Conservation (phyloP, 2,329 filamentous ascomycete species). For the Pyrenochaeta sp. region DNA sequence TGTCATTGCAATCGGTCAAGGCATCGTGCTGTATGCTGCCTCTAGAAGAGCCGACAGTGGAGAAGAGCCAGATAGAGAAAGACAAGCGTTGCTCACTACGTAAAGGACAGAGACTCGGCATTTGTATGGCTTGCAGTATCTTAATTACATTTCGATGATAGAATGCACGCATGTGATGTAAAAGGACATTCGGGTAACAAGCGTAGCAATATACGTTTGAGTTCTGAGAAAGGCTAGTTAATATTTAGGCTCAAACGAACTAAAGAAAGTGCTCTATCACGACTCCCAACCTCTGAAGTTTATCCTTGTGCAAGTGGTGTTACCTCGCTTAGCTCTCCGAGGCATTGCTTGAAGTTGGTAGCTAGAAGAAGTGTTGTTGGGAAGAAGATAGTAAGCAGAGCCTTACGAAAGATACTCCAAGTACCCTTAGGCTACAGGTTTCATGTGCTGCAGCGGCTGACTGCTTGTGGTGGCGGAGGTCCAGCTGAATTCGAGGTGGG, state of each 20-base stretch:
- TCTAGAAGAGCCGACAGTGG: background rate
- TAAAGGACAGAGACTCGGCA: background rate
- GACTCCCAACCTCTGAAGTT: background rate
- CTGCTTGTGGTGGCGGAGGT: too few species aligned
- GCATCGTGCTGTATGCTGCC: slow-evolving; percentile 3
- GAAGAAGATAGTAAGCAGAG: too few species aligned
- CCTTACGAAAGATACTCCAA: too few species aligned
- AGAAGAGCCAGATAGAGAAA: background rate
- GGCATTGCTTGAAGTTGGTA: too few species aligned
- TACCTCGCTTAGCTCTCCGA: too few species aligned
- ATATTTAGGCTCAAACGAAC: background rate
- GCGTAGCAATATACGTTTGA: background rate
- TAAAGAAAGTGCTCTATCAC: background rate
- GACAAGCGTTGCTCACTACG: background rate
- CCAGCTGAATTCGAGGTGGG: too few species aligned
- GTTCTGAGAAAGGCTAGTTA: background rate
- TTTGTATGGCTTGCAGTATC: background rate
- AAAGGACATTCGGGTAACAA: background rate
- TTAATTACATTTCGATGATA: background rate
- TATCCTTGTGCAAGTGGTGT: background rate
- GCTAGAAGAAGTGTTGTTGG: too few species aligned
- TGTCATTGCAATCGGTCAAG: slow-evolving; percentile 1
- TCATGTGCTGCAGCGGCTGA: too few species aligned
- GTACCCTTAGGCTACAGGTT: too few species aligned
- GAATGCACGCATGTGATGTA: background rate